Base-by-base conservation (phyloP, 305 asterid species). In the Fraxinus latifolia region DNA sequence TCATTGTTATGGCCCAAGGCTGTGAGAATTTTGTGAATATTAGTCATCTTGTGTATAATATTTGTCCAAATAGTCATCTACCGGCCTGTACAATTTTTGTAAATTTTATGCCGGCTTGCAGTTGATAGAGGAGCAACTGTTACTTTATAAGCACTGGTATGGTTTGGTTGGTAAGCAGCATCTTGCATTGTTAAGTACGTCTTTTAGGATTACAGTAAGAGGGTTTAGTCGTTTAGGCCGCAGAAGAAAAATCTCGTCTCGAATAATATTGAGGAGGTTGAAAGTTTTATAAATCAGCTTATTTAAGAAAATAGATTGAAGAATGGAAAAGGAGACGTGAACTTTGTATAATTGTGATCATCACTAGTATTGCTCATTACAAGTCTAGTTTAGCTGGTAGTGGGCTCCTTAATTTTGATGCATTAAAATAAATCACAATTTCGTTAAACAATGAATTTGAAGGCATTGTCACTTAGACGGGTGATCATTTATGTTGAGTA, bases 1-100 rank as follows among this genome's bases (percentile, higher is more conserved):
- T 81, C 73, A 80, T 83, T 80, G 81, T 72, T 81, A 76, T 77
- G 85, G 89, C 87, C 87, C 79, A 82, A 82, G 87, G 87, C 89
- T 86, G 78, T 75, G 78, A 73, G 83, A 82, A 86, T 79, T 81
- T 86, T 86, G 87, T 86, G 89, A 86, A 84, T 82, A 79, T 21
- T 17, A 74, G 70, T 77, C n/a, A n/a, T n/a, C 76, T 55, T 2
- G 71, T 60, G 71, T 60, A 60, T 60, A 60, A 60, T 58, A 58
- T 60, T n/a, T 23, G 32, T 60, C 29, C 71, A 60, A 19, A 58
- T 58, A 2, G 68, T 58, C 68, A 21, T 7, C 11, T 19, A 8
- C 29, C 71, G 0, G 71, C 31, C 71, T 21, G 15, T 60, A 15
- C 71, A 60, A 60, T 60, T 60, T 55, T 60, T 60, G 71, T 21